Conservation (phyloP, 1,139 yeast genomes). For the Geotrichum australiense region DNA sequence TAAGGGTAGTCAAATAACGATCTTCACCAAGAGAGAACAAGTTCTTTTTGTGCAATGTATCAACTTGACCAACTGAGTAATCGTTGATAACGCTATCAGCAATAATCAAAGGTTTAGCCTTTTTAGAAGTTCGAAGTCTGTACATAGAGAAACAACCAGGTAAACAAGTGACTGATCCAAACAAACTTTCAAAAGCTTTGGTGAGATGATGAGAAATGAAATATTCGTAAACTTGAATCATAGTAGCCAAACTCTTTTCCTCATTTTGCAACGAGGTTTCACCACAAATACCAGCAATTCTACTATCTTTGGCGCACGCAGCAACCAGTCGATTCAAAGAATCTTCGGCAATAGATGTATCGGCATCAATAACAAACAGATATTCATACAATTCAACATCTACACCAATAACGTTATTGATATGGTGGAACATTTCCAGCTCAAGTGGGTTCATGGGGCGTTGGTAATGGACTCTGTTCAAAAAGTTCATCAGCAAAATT, state of each 20-base stretch:
- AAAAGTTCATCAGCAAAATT: conserved; percentile 36
- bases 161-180: conserved; percentile 39
- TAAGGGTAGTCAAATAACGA: conserved; percentile 38
- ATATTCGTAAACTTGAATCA: conserved; percentile 41
- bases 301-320: conserved; percentile 34
- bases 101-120: conserved; percentile 35
- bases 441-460: conserved; percentile 38
- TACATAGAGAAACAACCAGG: conserved; percentile 41
- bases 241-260: conserved; percentile 35
- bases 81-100: conserved; percentile 35
- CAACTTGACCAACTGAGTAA: conserved; percentile 36
- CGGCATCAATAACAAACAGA: conserved; percentile 39
- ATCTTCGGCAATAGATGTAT: conserved; percentile 36
- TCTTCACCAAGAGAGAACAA: conserved; percentile 40
- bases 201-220: conserved; percentile 39
- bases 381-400: conserved; percentile 39
- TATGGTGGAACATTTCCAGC: conserved; percentile 38
- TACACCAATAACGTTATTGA: conserved; percentile 38
- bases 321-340: conserved; percentile 36
- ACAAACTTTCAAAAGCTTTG: conserved; percentile 38
- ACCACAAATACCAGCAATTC: conserved; percentile 39
- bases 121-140: conserved; percentile 35
- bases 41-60: conserved; percentile 40
- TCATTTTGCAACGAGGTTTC: conserved; percentile 39
- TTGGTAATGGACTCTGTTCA: conserved; percentile 37